A percentile compares a stretch with the other conserved stretches of the same genome.
These are phyloP conservation scores for Brasenia schreberi DNA, from an alignment of 164 flowering plant species.

Conservation along the genomic window DNA sequence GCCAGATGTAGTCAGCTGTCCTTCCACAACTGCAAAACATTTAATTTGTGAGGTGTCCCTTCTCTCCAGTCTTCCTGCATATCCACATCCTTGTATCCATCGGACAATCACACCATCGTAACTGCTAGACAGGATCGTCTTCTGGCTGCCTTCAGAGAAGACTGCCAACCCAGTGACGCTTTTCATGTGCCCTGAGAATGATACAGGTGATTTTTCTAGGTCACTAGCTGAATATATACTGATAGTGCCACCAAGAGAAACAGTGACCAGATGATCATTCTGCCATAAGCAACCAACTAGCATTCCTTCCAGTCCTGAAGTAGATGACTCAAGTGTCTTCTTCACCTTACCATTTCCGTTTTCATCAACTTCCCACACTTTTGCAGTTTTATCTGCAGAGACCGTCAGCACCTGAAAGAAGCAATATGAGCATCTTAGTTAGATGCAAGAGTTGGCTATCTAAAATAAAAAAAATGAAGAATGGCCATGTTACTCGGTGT, in stretches of 20 bases:
- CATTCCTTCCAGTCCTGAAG: conserved; percentile 92
- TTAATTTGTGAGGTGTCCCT: conserved; percentile 73
- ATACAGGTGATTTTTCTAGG: conserved; percentile 53
- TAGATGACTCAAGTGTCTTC: conserved; percentile 52
- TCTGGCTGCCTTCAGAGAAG: conserved; percentile 36
- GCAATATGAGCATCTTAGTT: conserved; percentile 1
- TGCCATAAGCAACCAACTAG: conserved; percentile 96
- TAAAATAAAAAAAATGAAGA: too few relatives aligned
- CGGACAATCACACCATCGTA: conserved; percentile 84
- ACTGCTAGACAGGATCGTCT: conserved; percentile 62
- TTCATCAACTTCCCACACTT: conserved; percentile 77
- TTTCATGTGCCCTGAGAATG: conserved; percentile 88
- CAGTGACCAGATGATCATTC: conserved; percentile 71
- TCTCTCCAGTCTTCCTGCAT: conserved; percentile 63
- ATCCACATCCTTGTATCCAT: conserved; percentile 87
- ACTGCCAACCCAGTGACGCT: conserved; percentile 50
- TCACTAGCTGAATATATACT: conserved; percentile 69
- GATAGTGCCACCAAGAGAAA: conserved; percentile 90
- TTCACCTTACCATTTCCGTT: conserved; percentile 63
- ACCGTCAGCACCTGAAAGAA: conserved; percentile 68
- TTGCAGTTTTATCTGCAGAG: conserved; percentile 96
- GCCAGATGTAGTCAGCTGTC: conserved; percentile 65
- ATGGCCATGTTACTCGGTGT: too few relatives aligned
- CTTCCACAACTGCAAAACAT: conserved; percentile 67
- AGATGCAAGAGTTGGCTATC: too few relatives aligned